Conservation (phyloP, 139 green algal species). For the Nannochloris sp. region DNA sequence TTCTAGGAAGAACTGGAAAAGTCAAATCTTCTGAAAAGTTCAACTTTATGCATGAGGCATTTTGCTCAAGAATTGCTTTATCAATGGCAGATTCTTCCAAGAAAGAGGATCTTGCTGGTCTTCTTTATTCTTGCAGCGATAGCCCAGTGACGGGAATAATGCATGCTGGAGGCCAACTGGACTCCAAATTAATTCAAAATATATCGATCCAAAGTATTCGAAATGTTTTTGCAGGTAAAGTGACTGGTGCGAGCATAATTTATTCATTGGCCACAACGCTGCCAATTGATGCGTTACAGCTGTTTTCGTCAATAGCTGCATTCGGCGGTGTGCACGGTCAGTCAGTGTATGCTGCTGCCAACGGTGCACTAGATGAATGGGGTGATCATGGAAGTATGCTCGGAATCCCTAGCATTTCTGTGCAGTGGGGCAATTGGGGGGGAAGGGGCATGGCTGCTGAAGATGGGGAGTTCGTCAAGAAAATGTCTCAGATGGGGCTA, state of each 20-base stretch:
- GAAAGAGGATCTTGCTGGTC: neutral
- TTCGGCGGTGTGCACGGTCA: conserved; percentile 39
- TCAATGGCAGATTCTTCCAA: conserved; percentile 12
- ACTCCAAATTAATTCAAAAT: conserved; percentile 29
- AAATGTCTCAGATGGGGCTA: conserved; percentile 57
- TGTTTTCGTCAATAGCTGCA: conserved; percentile 48
- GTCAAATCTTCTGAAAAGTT: neutral
- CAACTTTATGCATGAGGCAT: too few relatives aligned
- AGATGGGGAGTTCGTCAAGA: conserved; percentile 19
- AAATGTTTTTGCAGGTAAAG: conserved; percentile 33
- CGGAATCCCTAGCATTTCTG: neutral
- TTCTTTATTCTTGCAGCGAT: neutral
- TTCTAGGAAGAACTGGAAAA: conserved; percentile 27
- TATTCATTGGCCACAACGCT: neutral
- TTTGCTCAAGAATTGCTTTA: too few relatives aligned
- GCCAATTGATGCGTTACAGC: conserved; percentile 13
- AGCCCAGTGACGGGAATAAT: conserved; percentile 1
- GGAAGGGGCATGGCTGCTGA: conserved; percentile 35
- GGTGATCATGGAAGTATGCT: neutral
- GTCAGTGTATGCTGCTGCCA: conserved; percentile 41
- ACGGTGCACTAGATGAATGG: conserved; percentile 31
- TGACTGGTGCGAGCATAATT: conserved; percentile 19
- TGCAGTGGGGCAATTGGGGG: conserved; percentile 49
- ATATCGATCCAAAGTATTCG: conserved; percentile 10
- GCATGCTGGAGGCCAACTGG: conserved; percentile 22